Conservation (phyloP, 495 filamentous ascomycete genomes). For the Chaetomium fimeti region DNA sequence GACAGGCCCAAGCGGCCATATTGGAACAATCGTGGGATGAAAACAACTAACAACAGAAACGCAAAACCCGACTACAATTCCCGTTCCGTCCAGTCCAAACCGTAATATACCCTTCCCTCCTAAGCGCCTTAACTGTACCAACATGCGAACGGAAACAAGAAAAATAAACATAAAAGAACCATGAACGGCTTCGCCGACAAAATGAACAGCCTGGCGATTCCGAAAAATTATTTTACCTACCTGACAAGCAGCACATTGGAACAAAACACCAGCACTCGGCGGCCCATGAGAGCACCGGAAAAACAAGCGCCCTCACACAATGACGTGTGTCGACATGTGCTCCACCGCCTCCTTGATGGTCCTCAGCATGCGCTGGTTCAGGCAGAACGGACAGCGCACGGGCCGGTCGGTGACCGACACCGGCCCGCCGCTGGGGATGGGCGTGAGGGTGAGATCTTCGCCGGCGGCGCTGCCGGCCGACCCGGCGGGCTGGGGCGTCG, state of each 20-base stretch:
- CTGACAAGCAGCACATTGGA: not conserved
- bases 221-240: not conserved
- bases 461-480: slow-evolving; percentile 18
- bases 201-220: too few species aligned
- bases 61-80: not conserved
- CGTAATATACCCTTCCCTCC: not conserved
- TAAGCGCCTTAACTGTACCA: not conserved
- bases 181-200: not conserved
- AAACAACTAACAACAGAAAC: not conserved
- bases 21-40: not conserved
- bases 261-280: not conserved
- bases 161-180: not conserved
- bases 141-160: not conserved
- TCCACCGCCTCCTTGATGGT: slow-evolving; percentile 59
- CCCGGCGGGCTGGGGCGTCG: slow-evolving; percentile 20
- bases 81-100: not conserved
- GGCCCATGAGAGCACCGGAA: not conserved
- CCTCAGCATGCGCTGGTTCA: slow-evolving; percentile 57
- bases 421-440: slow-evolving; percentile 46
- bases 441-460: slow-evolving; percentile 50
- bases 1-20: not conserved
- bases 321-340: slow-evolving; percentile 58
- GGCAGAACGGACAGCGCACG: slow-evolving; percentile 56
- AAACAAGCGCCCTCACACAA: slow-evolving; percentile 38
- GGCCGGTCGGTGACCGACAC: slow-evolving; percentile 48